phyloP scores from a whole-genome alignment of 2,329 filamentous ascomycete species.

The Lachnellula hyalina region DNA sequence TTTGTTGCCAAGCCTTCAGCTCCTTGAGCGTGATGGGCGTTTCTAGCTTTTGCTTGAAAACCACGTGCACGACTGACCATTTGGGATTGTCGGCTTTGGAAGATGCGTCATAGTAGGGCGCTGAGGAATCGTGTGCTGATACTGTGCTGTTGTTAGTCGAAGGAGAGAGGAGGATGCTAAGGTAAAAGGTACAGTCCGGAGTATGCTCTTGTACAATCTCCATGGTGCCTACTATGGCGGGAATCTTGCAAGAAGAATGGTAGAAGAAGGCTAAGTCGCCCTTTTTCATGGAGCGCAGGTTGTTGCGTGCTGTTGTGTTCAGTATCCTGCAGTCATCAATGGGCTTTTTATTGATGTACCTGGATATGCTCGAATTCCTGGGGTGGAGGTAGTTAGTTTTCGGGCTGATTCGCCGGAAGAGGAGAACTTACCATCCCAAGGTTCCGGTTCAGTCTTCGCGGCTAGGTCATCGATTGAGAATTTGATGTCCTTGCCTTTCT shows the following conservation, averaged over 20 bases:
- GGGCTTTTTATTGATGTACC: slow-evolving; percentile 30
- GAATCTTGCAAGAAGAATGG: slow-evolving; percentile 86
- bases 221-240: slow-evolving; percentile 83
- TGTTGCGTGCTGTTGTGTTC: slow-evolving; percentile 65
- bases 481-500: slow-evolving; percentile 81
- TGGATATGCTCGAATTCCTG: slow-evolving; percentile 46
- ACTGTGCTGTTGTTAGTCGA: slow-evolving; percentile 12
- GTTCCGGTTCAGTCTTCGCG: slow-evolving; percentile 68
- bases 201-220: slow-evolving; percentile 82
- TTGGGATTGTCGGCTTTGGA: slow-evolving; percentile 64
- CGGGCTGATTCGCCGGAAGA: slow-evolving; percentile 1
- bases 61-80: slow-evolving; percentile 87
- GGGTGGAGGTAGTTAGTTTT: slow-evolving; percentile 9
- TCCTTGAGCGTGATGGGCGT: slow-evolving; percentile 65
- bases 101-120: slow-evolving; percentile 79
- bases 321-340: slow-evolving; percentile 20
- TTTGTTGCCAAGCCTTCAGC: slow-evolving; percentile 57
- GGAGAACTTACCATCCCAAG: slow-evolving; percentile 73
- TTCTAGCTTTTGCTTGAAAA: slow-evolving; percentile 77
- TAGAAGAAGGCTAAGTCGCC: slow-evolving; percentile 97
- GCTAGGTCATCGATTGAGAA: slow-evolving; percentile 92
- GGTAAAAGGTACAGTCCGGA: slow-evolving; percentile 56
- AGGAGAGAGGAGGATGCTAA: neutral
- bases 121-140: slow-evolving; percentile 61
- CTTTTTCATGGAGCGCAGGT: slow-evolving; percentile 84